A percentile compares a stretch with the other conserved stretches of the same genome.
These are phyloP conservation scores for Lodderomyces beijingensis DNA, from an alignment of 1,139 yeast genomes.

Conservation along the genomic window DNA sequence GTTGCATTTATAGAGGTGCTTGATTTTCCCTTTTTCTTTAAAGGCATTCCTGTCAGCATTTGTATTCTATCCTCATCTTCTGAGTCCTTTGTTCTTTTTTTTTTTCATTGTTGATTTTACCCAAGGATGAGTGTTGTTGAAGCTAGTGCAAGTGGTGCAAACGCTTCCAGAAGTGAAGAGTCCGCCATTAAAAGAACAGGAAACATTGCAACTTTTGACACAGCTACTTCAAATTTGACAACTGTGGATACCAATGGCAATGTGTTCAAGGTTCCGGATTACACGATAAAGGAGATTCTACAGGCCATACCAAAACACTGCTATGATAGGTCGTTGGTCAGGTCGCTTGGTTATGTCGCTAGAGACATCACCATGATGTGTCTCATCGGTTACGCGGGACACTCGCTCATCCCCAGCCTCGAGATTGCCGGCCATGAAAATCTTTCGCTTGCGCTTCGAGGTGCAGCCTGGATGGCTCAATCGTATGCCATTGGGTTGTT, in stretches of 20 bases:
- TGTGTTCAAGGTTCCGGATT: conserved; percentile 68
- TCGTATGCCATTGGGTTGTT: conserved; percentile 55
- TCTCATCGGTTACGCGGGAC: conserved; percentile 49
- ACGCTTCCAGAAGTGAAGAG: neutral
- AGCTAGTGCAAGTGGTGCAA: conserved; percentile 10
- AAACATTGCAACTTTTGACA: conserved; percentile 20
- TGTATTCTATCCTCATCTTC: too few relatives aligned
- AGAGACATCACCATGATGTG: conserved; percentile 58
- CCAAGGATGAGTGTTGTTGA: conserved; percentile 16
- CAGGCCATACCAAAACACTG: conserved; percentile 73
- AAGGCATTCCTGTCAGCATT: neutral
- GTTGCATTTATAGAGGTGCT: too few relatives aligned
- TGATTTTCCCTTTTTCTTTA: neutral
- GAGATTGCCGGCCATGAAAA: conserved; percentile 19
- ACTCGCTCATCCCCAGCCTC: conserved; percentile 43
- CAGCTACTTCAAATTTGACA: conserved; percentile 23
- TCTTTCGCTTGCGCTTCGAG: conserved; percentile 24
- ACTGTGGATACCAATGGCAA: conserved; percentile 61
- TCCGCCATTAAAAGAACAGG: conserved; percentile 18
- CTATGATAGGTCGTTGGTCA: conserved; percentile 57
- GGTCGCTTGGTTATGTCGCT: conserved; percentile 58
- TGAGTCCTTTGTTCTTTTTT: conserved; percentile 5
- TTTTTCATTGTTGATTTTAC: neutral
- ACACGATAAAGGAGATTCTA: conserved; percentile 67
- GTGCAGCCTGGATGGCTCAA: conserved; percentile 37